phyloP scores from a whole-genome alignment of 1,139 yeast genomes.

The Hanseniaspora gamundiae region DNA sequence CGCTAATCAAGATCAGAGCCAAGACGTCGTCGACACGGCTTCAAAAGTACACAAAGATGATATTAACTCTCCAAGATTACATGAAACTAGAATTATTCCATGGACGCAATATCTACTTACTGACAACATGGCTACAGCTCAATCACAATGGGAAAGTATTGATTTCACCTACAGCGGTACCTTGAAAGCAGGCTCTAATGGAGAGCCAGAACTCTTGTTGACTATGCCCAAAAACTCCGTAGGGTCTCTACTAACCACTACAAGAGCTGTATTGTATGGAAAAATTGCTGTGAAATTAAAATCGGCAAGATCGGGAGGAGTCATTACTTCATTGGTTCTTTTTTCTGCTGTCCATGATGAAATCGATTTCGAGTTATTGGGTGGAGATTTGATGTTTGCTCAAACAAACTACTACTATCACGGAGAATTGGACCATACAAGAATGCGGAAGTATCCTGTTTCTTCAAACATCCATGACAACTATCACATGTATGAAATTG shows the following conservation, averaged over 20 bases:
- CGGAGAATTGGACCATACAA: slow-evolving; percentile 60
- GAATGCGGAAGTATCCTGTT: slow-evolving; percentile 27
- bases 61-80: background rate
- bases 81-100: slow-evolving; percentile 2
- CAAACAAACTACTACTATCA: slow-evolving; percentile 75
- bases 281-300: slow-evolving; percentile 19
- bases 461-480: slow-evolving; percentile 44
- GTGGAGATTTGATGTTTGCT: slow-evolving; percentile 49
- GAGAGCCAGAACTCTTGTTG: slow-evolving; percentile 14
- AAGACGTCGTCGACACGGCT: background rate
- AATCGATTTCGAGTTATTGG: slow-evolving; percentile 79
- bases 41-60: background rate
- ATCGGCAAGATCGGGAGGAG: slow-evolving; percentile 39
- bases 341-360: slow-evolving; percentile 86
- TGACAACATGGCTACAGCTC: slow-evolving; percentile 10
- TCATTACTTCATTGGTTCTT: slow-evolving; percentile 70
- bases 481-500: slow-evolving; percentile 69
- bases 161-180: slow-evolving; percentile 23
- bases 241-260: slow-evolving; percentile 21
- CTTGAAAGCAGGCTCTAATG: slow-evolving; percentile 10
- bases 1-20: too few species aligned
- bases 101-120: slow-evolving; percentile 17
- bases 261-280: slow-evolving; percentile 22
- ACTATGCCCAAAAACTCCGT: slow-evolving; percentile 23
- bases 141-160: slow-evolving; percentile 15